Percentiles rank a stretch among this genome's conserved stretches.
Conservation (phyloP, 345 rosid genomes). For the Gossypium stocksii region DNA sequence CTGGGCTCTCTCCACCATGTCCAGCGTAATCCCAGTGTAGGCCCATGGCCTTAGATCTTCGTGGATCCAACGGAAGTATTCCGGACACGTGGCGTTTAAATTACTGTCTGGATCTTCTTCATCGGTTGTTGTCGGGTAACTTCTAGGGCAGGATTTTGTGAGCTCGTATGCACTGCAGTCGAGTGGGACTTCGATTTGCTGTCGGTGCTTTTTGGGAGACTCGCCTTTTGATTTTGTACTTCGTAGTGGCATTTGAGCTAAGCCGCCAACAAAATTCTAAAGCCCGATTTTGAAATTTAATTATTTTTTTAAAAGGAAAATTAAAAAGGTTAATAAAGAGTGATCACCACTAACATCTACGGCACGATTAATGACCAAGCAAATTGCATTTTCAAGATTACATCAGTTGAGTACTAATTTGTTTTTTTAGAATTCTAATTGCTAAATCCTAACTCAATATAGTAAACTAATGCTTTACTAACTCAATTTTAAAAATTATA, state of each 20-base stretch:
- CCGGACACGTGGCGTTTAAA: constrained; percentile 46
- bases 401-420: no score
- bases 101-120: constrained; percentile 22
- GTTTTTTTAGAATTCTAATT: no score
- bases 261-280: constrained; percentile 21
- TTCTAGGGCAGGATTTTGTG: constrained; percentile 36
- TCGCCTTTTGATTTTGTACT: neutral
- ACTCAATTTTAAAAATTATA: no score
- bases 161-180: constrained; percentile 36
- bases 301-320: neutral
- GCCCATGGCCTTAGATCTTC: constrained; percentile 89
- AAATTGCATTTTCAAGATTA: no score
- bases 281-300: neutral
- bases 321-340: neutral
- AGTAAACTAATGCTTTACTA: no score
- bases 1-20: constrained; percentile 48
- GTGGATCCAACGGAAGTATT: constrained; percentile 92
- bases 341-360: no score
- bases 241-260: constrained; percentile 9
- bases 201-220: constrained; percentile 18
- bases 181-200: constrained; percentile 36
- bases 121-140: constrained; percentile 26
- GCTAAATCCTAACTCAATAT: no score
- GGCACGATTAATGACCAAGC: no score
- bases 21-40: constrained; percentile 63